These are phyloP conservation scores for Taphrina confusa DNA, from an alignment of 1,139 yeast genomes.

Conservation along the genomic window DNA sequence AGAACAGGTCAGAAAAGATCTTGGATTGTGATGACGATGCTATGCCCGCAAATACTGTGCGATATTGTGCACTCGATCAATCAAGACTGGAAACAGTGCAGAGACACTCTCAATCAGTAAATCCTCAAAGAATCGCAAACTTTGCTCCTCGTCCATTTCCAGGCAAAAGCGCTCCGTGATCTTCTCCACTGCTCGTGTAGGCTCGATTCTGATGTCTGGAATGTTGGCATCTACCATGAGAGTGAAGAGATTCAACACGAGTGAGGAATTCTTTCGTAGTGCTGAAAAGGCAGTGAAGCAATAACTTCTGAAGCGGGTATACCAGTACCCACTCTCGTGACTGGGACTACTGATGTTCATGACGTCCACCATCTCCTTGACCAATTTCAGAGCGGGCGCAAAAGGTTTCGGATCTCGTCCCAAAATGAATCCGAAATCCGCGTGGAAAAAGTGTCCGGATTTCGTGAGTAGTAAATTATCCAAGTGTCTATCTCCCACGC, in stretches of 20 bases:
- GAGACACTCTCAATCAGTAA: slow-evolving; percentile 90
- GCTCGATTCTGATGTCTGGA: slow-evolving; percentile 78
- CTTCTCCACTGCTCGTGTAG: slow-evolving; percentile 75
- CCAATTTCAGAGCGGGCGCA: slow-evolving; percentile 96
- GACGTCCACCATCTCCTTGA: slow-evolving; percentile 94
- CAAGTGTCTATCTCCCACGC: slow-evolving; percentile 95
- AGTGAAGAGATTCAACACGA: slow-evolving; percentile 86
- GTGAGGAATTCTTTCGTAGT: slow-evolving; percentile 80
- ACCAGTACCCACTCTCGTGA: slow-evolving; percentile 71
- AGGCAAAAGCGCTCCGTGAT: slow-evolving; percentile 92
- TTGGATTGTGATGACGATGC: slow-evolving; percentile 45
- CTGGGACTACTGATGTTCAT: slow-evolving; percentile 69
- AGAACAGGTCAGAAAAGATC: slow-evolving; percentile 74
- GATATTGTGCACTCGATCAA: slow-evolving; percentile 88
- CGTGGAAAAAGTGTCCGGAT: slow-evolving; percentile 62
- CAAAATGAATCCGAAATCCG: slow-evolving; percentile 93
- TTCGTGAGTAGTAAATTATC: slow-evolving; percentile 76
- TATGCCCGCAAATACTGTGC: slow-evolving; percentile 81
- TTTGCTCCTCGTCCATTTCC: slow-evolving; percentile 93
- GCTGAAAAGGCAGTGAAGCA: slow-evolving; percentile 95
- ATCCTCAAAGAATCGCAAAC: slow-evolving; percentile 88
- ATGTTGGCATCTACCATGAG: slow-evolving; percentile 92
- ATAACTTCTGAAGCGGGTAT: slow-evolving; percentile 80
- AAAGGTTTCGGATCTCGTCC: slow-evolving; percentile 98
- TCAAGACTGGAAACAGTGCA: slow-evolving; percentile 90